Evolutionary conservation across 1,284 basidiomycete species (phyloP).

Genomic region (Cutaneotrichosporon sp.): DNA sequence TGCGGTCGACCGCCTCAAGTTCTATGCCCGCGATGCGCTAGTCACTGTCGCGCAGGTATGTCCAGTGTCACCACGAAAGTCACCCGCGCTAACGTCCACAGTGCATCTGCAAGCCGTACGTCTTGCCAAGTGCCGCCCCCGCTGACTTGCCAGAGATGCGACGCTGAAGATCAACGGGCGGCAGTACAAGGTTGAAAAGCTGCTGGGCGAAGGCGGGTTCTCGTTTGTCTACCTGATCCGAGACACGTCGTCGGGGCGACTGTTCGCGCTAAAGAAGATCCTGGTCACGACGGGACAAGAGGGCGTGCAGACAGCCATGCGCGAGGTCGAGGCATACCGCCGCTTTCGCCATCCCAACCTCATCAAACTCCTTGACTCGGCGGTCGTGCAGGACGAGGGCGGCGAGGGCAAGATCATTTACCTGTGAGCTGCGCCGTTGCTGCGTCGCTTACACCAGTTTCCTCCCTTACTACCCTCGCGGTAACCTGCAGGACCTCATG

Average conservation of each 20-base stretch:
- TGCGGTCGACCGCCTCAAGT: slow-evolving; percentile 37
- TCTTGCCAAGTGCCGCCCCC: neutral
- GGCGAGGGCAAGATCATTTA: slow-evolving; percentile 88
- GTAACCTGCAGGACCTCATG: slow-evolving; percentile 93
- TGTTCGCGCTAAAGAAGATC: slow-evolving; percentile 94
- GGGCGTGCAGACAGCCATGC: slow-evolving; percentile 59
- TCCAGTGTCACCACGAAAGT: too few species aligned
- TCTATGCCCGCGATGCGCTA: slow-evolving; percentile 34
- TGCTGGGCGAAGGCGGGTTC: slow-evolving; percentile 91
- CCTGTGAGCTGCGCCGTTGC: slow-evolving; percentile 48
- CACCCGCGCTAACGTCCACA: slow-evolving; percentile 12
- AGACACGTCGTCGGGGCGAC: slow-evolving; percentile 60
- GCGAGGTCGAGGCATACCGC: slow-evolving; percentile 83
- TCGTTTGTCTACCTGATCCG: slow-evolving; percentile 90
- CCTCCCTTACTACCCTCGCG: slow-evolving; percentile 51
- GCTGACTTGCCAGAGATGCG: slow-evolving; percentile 32
- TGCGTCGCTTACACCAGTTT: slow-evolving; percentile 22
- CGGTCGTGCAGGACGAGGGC: slow-evolving; percentile 77
- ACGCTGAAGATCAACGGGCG: slow-evolving; percentile 90
- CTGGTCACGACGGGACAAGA: slow-evolving; percentile 68
- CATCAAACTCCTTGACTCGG: slow-evolving; percentile 62
- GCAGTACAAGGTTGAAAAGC: slow-evolving; percentile 76
- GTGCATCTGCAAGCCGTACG: slow-evolving; percentile 49
- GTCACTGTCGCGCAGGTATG: slow-evolving; percentile 38
- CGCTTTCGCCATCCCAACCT: slow-evolving; percentile 69